A percentile compares a stretch with the other conserved stretches of the same genome.
Evolutionary conservation across 2,329 filamentous ascomycete species (phyloP).

Genomic region (Trichoderma cornu-damae): DNA sequence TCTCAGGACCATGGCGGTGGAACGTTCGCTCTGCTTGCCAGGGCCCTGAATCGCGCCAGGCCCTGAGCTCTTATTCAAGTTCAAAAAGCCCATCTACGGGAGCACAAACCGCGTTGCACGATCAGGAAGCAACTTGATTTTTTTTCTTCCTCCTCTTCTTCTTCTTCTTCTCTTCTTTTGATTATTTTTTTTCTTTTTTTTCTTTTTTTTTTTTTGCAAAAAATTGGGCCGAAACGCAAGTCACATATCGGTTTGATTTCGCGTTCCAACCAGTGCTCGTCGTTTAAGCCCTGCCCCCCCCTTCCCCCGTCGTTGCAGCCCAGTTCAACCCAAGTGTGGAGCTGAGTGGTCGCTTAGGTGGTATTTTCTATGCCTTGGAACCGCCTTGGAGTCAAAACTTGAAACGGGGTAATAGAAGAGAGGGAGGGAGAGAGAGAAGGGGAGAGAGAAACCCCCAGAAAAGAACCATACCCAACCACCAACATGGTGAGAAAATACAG

Average conservation of each 20-base stretch:
- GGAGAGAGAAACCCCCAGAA: too few species aligned
- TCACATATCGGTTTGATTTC: constrained; percentile 10
- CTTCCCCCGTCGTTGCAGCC: constrained; percentile 15
- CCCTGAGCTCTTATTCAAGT: neutral
- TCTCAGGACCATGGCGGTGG: neutral
- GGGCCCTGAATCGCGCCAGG: constrained; percentile 1
- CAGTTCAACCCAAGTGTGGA: constrained; percentile 20
- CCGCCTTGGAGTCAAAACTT: neutral
- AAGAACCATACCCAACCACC: too few species aligned
- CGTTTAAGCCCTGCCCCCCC: constrained; percentile 10
- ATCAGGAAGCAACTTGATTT: neutral
- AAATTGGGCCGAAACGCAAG: constrained; percentile 9
- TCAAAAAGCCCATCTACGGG: too few species aligned
- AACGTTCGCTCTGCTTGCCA: neutral
- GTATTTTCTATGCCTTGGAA: constrained; percentile 1
- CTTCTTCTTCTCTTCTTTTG: neutral
- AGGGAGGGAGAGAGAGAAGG: too few species aligned
- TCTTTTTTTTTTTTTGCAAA: neutral
- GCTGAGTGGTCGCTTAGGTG: constrained; percentile 13
- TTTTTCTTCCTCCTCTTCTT: neutral
- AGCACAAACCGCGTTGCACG: neutral
- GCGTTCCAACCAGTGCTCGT: constrained; percentile 14
- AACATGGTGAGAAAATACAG: too few species aligned
- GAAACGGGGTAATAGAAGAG: neutral
- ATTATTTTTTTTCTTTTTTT: neutral